Base-by-base conservation (phyloP, 1,284 basidiomycete species). In the Irpex sp. region DNA sequence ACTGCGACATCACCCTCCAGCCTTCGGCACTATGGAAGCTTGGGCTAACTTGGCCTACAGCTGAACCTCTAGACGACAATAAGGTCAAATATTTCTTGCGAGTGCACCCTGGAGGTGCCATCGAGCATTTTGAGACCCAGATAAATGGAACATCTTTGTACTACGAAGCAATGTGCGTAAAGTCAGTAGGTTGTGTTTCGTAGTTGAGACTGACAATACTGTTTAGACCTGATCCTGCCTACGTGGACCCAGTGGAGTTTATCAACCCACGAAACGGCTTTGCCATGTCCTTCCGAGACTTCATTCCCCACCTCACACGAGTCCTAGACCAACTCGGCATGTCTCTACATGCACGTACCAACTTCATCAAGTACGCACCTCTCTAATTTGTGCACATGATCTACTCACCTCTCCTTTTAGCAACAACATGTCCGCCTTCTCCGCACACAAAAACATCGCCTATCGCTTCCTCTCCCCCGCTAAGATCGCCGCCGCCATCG, bases 11-110 rank as follows among this genome's bases (percentile, higher is more conserved):
- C 57, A 80, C 84, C 55, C 77, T 92, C 49, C 77, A 82, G 1
- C 85, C 89, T 61, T 86, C 88, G 7, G 73, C 82, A 10, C 77
- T 84, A 45, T 92, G 90, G 90, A 87, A 82, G 66, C 74, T 91
- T 51, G 82, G 84, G 3, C 76, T 83, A 57, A 85, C 87, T 10
- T 92, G 89, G 88, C 90, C 90, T 14, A 83, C 83, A 1, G 85
- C 88, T 3, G 88, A 92, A 72, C 75, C 75, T 48, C 68, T 88
- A 3, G 80, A 77, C 2, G 85, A 88, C 18, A 82, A 84, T 64
- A 91, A 87, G 71, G 80, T 88, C 73, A 92, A 92, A 69, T 92
- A 88, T 69, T 91, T 91, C 72, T 67, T 91, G 60, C 81, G 89
- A 45, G 88, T 87, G 12, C 85, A 91, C 71, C 90, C 90, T 58